Conservation (phyloP, 257 asterid species). For the Pogostemon cablin region DNA sequence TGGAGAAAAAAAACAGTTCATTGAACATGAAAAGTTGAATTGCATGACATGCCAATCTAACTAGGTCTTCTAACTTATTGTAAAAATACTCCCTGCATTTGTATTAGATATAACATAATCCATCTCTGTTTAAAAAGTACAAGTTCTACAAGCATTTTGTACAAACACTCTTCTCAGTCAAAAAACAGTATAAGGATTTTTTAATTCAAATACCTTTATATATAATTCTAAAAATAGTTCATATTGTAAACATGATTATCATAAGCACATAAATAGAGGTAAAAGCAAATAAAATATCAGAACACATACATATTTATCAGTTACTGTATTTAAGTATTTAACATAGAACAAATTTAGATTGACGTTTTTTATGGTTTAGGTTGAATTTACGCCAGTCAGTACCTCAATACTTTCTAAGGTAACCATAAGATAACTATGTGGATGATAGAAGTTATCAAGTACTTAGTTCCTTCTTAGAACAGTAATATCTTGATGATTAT, state of each 20-base stretch:
- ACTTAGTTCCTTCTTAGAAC: not conserved
- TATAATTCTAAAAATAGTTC: not conserved
- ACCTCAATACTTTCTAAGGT: slow-evolving; percentile 9
- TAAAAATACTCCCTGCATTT: not conserved
- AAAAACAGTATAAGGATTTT: not conserved
- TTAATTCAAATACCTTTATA: not conserved
- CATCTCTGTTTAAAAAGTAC: no score
- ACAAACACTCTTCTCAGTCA: not conserved
- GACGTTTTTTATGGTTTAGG: slow-evolving; percentile 11
- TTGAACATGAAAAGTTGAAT: not conserved
- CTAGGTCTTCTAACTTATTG: not conserved
- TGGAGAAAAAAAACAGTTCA: slow-evolving; percentile 19
- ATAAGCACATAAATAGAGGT: not conserved
- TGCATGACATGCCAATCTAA: slow-evolving; percentile 15
- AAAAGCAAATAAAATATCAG: not conserved
- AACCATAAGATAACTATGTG: slow-evolving; percentile 3
- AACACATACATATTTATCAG: not conserved
- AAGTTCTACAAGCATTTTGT: no score
- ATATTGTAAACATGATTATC: not conserved
- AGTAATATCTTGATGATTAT: not conserved
- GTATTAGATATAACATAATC: not conserved
- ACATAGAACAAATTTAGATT: slow-evolving; percentile 4
- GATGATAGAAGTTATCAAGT: not conserved
- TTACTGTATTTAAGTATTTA: no score
- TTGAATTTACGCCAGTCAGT: slow-evolving; percentile 9